Percentiles rank a stretch among this genome's conserved stretches.
These are phyloP conservation scores for Moesziomyces sp. DNA, from an alignment of 1,284 basidiomycete species.

Conservation along the genomic window DNA sequence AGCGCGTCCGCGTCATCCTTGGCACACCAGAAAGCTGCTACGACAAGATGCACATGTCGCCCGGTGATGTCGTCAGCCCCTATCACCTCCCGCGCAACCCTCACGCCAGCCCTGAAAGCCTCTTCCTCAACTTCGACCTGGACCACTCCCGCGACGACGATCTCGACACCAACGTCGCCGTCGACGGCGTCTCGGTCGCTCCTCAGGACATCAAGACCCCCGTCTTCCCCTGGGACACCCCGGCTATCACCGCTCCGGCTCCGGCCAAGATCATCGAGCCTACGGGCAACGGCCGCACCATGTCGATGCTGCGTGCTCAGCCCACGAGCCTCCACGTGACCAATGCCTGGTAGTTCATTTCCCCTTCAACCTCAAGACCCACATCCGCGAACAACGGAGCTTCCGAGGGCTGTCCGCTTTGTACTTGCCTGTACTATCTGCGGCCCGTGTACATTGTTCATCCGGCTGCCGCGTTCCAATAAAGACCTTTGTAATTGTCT, in stretches of 20 bases:
- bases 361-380: not conserved
- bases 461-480: too few relatives aligned
- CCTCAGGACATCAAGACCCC: constrained; percentile 2
- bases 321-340: constrained; percentile 8
- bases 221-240: constrained; percentile 30
- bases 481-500: too few relatives aligned
- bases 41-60: constrained; percentile 13
- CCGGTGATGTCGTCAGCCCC: constrained; percentile 26
- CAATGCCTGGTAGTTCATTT: constrained; percentile 2
- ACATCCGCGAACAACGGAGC: too few relatives aligned
- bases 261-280: constrained; percentile 9
- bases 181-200: constrained; percentile 16
- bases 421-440: not conserved
- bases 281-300: not conserved
- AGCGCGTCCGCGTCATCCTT: constrained; percentile 24
- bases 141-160: constrained; percentile 8
- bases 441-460: too few relatives aligned
- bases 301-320: constrained; percentile 7
- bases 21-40: constrained; percentile 13
- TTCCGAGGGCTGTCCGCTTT: not conserved
- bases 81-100: constrained; percentile 34
- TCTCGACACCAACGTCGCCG: constrained; percentile 10
- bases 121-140: constrained; percentile 20
- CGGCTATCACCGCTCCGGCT: constrained; percentile 22
- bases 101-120: constrained; percentile 25